Percentiles rank a stretch among this genome's conserved stretches.
phyloP scores from a whole-genome alignment of 345 rosid genomes.

The Ceriops decandra region DNA sequence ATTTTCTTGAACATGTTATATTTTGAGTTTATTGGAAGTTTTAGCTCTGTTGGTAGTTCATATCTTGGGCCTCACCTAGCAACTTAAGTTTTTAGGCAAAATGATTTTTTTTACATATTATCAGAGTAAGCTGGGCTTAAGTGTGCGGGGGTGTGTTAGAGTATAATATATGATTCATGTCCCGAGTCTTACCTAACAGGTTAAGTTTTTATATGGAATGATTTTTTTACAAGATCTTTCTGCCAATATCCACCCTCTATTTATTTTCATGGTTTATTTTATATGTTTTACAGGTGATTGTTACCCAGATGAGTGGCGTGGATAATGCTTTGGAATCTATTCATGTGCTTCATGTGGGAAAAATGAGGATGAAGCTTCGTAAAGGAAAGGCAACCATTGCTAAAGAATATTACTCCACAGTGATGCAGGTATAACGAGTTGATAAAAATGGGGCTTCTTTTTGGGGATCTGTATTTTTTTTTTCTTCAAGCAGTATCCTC shows the following conservation, averaged over 20 bases:
- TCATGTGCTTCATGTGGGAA: conserved; percentile 83
- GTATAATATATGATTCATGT: too few species aligned
- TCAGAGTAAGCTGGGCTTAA: too few species aligned
- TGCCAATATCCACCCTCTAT: background rate
- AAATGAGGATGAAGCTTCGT: conserved; percentile 92
- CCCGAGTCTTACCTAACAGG: too few species aligned
- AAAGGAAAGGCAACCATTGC: conserved; percentile 66
- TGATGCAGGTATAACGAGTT: conserved; percentile 65
- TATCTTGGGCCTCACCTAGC: too few species aligned
- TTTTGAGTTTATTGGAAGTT: background rate
- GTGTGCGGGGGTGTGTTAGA: too few species aligned
- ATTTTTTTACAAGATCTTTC: background rate
- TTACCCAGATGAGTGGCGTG: conserved; percentile 70
- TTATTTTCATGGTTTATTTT: conserved; percentile 1
- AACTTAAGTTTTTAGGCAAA: too few species aligned
- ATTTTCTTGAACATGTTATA: too few species aligned
- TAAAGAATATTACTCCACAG: conserved; percentile 81
- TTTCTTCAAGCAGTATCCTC: background rate
- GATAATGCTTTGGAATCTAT: conserved; percentile 73
- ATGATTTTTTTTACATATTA: too few species aligned
- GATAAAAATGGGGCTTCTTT: background rate
- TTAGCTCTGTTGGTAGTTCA: background rate
- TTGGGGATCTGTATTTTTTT: background rate
- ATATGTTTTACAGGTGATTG: conserved; percentile 52
- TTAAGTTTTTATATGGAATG: too few species aligned